Conservation (phyloP, 2,329 filamentous ascomycete genomes). For the Aspergillus glaucus region DNA sequence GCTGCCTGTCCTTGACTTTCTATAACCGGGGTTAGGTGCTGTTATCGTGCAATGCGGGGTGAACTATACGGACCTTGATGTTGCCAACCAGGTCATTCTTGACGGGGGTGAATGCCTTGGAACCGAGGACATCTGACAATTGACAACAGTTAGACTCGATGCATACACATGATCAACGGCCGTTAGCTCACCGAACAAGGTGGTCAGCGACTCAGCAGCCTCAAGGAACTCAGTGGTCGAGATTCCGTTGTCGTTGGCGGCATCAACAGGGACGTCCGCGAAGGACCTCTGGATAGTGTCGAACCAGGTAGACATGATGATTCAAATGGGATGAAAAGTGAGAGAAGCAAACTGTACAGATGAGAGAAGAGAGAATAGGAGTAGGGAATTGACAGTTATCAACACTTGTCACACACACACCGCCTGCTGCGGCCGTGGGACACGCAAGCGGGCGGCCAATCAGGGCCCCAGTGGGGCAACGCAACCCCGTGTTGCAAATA, state of each 20-base stretch:
- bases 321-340: slow-evolving; percentile 25
- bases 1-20: slow-evolving; percentile 84
- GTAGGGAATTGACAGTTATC: slow-evolving; percentile 5
- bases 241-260: slow-evolving; percentile 68
- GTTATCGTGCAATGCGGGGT: slow-evolving; percentile 1
- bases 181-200: slow-evolving; percentile 67
- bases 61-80: slow-evolving; percentile 61
- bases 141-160: slow-evolving; percentile 2
- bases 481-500: slow-evolving; percentile 16
- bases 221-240: slow-evolving; percentile 83
- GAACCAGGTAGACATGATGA: slow-evolving; percentile 72
- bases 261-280: slow-evolving; percentile 70
- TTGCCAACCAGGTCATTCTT: slow-evolving; percentile 90
- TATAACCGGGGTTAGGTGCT: slow-evolving; percentile 31
- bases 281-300: slow-evolving; percentile 80
- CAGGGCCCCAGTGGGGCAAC: slow-evolving; percentile 8
- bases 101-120: slow-evolving; percentile 77
- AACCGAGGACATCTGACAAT: slow-evolving; percentile 51
- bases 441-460: slow-evolving; percentile 23
- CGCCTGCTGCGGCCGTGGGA: slow-evolving; percentile 16
- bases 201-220: slow-evolving; percentile 77
- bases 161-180: background rate
- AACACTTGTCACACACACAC: slow-evolving; percentile 20
- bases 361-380: slow-evolving; percentile 1
- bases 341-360: slow-evolving; percentile 6